Base-by-base conservation (phyloP, 345 rosid species). In the Linum trigynum region DNA sequence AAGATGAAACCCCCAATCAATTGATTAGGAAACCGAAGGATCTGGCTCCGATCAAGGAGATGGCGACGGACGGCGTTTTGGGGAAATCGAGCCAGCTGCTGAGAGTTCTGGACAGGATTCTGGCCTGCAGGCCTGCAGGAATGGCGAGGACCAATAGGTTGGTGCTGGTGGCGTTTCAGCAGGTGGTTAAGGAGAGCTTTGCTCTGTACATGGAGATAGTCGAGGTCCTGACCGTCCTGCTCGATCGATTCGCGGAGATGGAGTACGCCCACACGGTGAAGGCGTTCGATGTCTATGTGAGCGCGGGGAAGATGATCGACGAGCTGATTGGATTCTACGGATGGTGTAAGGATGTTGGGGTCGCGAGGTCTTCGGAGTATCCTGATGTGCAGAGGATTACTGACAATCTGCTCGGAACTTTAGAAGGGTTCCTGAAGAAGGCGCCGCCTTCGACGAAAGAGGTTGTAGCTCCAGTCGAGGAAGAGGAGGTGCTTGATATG, bases 301-400 rank as follows among this genome's bases (percentile, higher is more conserved):
- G 67, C n/a, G 73, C 77, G 2, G 70, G 70, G 7, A 74, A 74
- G 67, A 61, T 65, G 64, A 61, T 74, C 38, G 70, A 69, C 36
- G 70, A 74, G 39, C 73, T 74, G 55, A 38, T 12, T 61, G 60
- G 39, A 7, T 65, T 74, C 32, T 74, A 65, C 61, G 51, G 14
- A 55, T 74, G 77, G 77, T 69, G 77, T 40, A 74, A 69, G 70
- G 77, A 65, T 56, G 12, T 56, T 15, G 73, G 73, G 48, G 65
- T 74, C 42, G 77, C 73, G 3, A 66, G 77, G 48, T 69, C 77
- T 55, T 65, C 67, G 2, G 73, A 69, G 62, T 74, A 60, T 38
- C 70, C 77, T 45, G 56, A 66, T 61, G 73, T 74, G 65, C 39
- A 65, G 67, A 69, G 48, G 62, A 60, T 69, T 48, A 73, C 65